A percentile compares a stretch with the other conserved stretches of the same genome.
Conservation (phyloP, 2,329 filamentous ascomycete species). For the Pseudogymnoascus verrucosus region DNA sequence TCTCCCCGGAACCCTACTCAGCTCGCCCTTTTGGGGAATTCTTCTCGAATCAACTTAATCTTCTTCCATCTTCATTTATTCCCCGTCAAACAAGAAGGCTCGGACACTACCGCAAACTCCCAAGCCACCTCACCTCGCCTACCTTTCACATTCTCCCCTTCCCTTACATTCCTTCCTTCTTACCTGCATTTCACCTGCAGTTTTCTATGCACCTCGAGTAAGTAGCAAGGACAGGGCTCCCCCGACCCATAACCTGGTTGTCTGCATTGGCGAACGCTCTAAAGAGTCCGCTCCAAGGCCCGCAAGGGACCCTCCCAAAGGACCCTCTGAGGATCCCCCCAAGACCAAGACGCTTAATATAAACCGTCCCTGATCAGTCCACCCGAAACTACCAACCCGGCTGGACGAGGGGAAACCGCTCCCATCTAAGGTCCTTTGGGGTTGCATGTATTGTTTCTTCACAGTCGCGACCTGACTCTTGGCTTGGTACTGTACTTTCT, state of each 20-base stretch:
- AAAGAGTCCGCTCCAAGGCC: background rate
- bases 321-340: background rate
- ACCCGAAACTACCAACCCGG: background rate
- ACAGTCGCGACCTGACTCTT: background rate
- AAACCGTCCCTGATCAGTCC: background rate
- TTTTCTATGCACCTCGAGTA: background rate
- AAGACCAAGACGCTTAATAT: constrained; percentile 1
- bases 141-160: background rate
- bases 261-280: background rate
- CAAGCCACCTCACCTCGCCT: background rate
- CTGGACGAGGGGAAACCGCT: background rate
- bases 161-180: background rate
- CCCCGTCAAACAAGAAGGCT: background rate
- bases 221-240: background rate
- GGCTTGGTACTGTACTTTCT: constrained; percentile 1
- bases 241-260: background rate
- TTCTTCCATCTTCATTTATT: background rate
- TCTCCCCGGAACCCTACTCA: background rate
- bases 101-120: background rate
- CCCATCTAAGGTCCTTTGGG: background rate
- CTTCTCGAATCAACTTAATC: background rate
- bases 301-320: background rate
- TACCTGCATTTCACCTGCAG: background rate
- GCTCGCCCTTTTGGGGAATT: background rate
- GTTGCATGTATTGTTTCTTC: constrained; percentile 5